phyloP scores from a whole-genome alignment of 2,329 filamentous ascomycete species.

The Ascochyta pisi region DNA sequence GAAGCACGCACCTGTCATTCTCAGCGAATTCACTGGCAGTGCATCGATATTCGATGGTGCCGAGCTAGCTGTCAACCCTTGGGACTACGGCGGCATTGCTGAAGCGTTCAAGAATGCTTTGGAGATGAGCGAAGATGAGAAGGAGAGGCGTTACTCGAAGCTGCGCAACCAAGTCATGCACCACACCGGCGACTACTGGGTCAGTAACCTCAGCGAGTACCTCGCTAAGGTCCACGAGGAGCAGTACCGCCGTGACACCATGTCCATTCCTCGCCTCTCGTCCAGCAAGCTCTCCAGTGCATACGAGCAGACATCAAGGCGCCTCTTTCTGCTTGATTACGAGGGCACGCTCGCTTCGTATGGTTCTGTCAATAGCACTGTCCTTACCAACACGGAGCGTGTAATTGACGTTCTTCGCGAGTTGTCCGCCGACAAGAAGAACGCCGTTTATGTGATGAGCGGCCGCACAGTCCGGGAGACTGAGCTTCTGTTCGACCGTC shows the following conservation, averaged over 20 bases:
- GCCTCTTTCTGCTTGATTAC: slow-evolving; percentile 90
- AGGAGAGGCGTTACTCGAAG: slow-evolving; percentile 74
- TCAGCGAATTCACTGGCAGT: slow-evolving; percentile 95
- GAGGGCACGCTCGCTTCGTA: slow-evolving; percentile 91
- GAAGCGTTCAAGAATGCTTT: slow-evolving; percentile 84
- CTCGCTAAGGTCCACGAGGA: slow-evolving; percentile 81
- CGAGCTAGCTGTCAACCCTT: slow-evolving; percentile 88
- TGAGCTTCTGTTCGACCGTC: slow-evolving; percentile 81
- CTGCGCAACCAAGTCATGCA: slow-evolving; percentile 76
- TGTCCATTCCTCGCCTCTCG: slow-evolving; percentile 84
- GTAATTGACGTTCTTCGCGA: slow-evolving; percentile 85
- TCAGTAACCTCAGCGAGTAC: slow-evolving; percentile 73
- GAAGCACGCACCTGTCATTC: slow-evolving; percentile 85
- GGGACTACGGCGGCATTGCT: slow-evolving; percentile 90
- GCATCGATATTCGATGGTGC: slow-evolving; percentile 82
- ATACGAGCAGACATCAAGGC: slow-evolving; percentile 70
- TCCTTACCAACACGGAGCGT: slow-evolving; percentile 84
- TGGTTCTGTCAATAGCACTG: slow-evolving; percentile 83
- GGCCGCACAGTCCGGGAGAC: slow-evolving; percentile 86
- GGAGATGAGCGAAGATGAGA: slow-evolving; percentile 79
- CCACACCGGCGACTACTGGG: slow-evolving; percentile 87
- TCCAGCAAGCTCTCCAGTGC: slow-evolving; percentile 67
- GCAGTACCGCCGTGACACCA: slow-evolving; percentile 83
- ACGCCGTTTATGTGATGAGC: slow-evolving; percentile 94
- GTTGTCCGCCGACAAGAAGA: slow-evolving; percentile 77